Conservation (phyloP, 1,284 basidiomycete genomes). For the Apiotrichum sp. region DNA sequence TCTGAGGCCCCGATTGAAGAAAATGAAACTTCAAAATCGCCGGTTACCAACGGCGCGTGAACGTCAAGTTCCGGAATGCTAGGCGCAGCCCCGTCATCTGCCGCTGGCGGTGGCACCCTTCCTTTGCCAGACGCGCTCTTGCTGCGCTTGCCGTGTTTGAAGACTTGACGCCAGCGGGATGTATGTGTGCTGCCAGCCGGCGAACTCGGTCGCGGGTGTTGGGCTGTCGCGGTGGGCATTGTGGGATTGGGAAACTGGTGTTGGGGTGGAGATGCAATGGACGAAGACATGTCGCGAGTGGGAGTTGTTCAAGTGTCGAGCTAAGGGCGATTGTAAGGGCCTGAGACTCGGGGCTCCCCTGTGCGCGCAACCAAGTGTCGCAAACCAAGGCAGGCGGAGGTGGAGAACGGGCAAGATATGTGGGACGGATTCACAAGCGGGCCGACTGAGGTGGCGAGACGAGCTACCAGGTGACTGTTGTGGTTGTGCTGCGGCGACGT, state of each 20-base stretch:
- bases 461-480: no score
- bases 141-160: slow-evolving; percentile 5
- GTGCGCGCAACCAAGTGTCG: no score
- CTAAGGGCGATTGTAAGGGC: not conserved
- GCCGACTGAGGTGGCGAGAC: no score
- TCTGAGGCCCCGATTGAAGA: not conserved
- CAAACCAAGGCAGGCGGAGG: no score
- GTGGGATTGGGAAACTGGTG: not conserved
- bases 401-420: no score
- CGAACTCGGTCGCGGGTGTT: not conserved
- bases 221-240: slow-evolving; percentile 1
- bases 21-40: slow-evolving; percentile 12
- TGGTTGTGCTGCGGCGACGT: no score
- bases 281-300: slow-evolving; percentile 7
- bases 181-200: slow-evolving; percentile 2
- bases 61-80: slow-evolving; percentile 16
- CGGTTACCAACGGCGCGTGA: slow-evolving; percentile 8
- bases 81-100: slow-evolving; percentile 2
- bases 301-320: not conserved
- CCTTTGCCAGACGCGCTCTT: slow-evolving; percentile 1
- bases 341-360: no score
- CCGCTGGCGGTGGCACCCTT: not conserved
- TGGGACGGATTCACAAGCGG: no score
- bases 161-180: slow-evolving; percentile 7
- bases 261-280: slow-evolving; percentile 5